A percentile compares a stretch with the other conserved stretches of the same genome.
Conservation (phyloP, 257 asterid species). For the Henckelia pumila region DNA sequence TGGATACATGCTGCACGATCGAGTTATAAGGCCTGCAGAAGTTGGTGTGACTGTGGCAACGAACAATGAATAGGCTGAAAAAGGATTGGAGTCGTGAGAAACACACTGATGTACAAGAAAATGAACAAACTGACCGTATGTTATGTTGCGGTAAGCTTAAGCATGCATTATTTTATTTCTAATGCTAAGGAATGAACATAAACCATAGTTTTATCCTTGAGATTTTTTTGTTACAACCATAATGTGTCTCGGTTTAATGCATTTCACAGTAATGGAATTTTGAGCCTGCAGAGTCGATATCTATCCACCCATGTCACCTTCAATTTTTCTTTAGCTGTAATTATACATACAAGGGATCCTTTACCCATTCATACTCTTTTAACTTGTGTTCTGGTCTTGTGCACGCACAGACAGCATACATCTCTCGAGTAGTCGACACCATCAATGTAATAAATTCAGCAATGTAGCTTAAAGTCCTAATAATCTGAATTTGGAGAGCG, state of each 20-base stretch:
- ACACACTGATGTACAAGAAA: neutral
- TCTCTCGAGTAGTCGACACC: too few species aligned
- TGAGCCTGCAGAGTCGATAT: neutral
- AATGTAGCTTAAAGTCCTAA: too few species aligned
- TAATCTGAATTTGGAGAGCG: too few species aligned
- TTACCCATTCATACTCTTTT: too few species aligned
- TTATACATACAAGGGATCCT: too few species aligned
- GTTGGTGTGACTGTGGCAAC: conserved; percentile 67
- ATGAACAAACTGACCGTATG: neutral
- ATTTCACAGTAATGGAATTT: neutral
- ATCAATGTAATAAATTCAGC: too few species aligned
- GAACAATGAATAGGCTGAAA: conserved; percentile 31
- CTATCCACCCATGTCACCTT: too few species aligned
- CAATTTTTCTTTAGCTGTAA: too few species aligned
- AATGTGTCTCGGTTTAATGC: neutral
- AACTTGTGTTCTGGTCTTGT: too few species aligned
- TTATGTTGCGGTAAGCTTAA: conserved; percentile 1
- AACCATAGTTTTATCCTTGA: neutral
- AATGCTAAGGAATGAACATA: neutral
- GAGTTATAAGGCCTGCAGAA: conserved; percentile 81
- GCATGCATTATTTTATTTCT: neutral
- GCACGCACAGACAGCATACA: too few species aligned
- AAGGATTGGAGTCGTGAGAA: conserved; percentile 21
- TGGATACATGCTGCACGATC: conserved; percentile 72
- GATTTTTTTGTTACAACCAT: neutral